phyloP scores from a whole-genome alignment of 2,329 filamentous ascomycete species.

The Tympanopsis confertula region DNA sequence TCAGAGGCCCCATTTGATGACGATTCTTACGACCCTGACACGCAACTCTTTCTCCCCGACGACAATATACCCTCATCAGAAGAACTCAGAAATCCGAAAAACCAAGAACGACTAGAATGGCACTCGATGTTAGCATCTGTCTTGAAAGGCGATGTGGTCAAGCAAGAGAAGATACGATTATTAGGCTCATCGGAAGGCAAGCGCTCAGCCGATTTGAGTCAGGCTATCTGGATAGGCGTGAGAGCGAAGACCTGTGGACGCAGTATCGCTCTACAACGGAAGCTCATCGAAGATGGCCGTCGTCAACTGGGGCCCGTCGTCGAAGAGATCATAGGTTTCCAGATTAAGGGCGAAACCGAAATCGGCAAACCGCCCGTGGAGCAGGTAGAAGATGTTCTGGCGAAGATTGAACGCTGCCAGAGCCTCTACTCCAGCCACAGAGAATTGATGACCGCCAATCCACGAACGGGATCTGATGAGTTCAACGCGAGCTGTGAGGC shows the following conservation, averaged over 20 bases:
- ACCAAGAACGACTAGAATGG: constrained; percentile 88
- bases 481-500: constrained; percentile 79
- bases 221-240: constrained; percentile 80
- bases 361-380: constrained; percentile 77
- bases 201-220: constrained; percentile 57
- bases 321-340: constrained; percentile 83
- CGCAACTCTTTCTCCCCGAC: constrained; percentile 86
- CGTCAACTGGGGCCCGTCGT: constrained; percentile 61
- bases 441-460: constrained; percentile 64
- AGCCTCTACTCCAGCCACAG: constrained; percentile 71
- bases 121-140: constrained; percentile 96
- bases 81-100: constrained; percentile 77
- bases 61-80: constrained; percentile 80
- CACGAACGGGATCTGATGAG: constrained; percentile 61
- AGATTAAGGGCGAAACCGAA: constrained; percentile 86
- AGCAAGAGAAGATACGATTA: constrained; percentile 92
- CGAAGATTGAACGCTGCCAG: constrained; percentile 83
- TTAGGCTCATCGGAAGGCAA: constrained; percentile 62
- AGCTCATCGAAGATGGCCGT: constrained; percentile 78
- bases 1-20: constrained; percentile 79
- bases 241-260: constrained; percentile 75
- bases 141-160: constrained; percentile 88
- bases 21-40: constrained; percentile 78
- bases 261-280: constrained; percentile 70
- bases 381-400: constrained; percentile 81